These are phyloP conservation scores for Helotiales sp. DNA, from an alignment of 2,329 filamentous ascomycete genomes.

Conservation along the genomic window DNA sequence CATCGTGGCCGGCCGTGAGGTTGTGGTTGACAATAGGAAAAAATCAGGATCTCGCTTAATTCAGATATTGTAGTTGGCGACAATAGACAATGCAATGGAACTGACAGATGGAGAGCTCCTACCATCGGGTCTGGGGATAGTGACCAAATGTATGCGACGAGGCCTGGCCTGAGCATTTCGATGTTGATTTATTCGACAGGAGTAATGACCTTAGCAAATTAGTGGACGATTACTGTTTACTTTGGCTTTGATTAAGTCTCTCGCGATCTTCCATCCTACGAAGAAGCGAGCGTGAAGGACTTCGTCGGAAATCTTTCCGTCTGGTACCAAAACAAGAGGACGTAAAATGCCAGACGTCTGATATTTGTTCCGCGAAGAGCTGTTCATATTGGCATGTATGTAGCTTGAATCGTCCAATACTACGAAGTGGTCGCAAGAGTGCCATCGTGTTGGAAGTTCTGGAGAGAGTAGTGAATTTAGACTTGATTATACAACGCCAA, in stretches of 20 bases:
- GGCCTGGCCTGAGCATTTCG: neutral
- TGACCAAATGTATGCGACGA: neutral
- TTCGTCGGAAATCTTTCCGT: neutral
- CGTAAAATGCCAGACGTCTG: too few species aligned
- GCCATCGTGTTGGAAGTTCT: too few species aligned
- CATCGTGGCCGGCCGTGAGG: neutral
- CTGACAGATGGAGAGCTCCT: too few species aligned
- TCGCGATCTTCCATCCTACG: too few species aligned
- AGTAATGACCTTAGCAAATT: neutral
- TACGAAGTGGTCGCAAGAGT: too few species aligned
- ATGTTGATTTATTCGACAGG: neutral
- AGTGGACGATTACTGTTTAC: neutral
- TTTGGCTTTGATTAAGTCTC: too few species aligned
- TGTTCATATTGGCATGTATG: too few species aligned
- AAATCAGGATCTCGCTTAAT: neutral
- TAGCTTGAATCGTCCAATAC: too few species aligned
- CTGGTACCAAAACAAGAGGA: too few species aligned
- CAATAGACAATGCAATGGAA: slow-evolving; percentile 1
- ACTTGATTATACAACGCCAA: too few species aligned
- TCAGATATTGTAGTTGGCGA: neutral
- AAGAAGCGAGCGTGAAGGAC: neutral
- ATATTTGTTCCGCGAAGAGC: too few species aligned
- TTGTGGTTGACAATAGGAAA: neutral
- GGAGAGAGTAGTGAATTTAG: too few species aligned
- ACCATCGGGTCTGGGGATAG: neutral